Percentiles rank a stretch among this genome's conserved stretches.
Conservation (phyloP, 129 eudicot species). For the Lactuca sativa region DNA sequence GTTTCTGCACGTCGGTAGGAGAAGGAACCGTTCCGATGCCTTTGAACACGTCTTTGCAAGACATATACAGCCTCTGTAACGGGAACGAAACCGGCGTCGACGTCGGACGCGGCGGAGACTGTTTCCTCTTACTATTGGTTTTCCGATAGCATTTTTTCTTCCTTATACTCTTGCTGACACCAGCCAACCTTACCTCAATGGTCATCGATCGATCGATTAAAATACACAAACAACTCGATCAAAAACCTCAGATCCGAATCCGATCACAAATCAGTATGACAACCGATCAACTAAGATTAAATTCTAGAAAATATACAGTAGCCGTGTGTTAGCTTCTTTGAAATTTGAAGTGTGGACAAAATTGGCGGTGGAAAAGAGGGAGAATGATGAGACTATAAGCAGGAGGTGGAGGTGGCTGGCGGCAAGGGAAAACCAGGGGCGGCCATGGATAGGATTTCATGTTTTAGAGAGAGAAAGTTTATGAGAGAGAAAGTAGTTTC, state of each 20-base stretch:
- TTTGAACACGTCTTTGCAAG: constrained; percentile 52
- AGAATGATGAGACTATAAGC: constrained; percentile 21
- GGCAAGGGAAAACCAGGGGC: constrained; percentile 44
- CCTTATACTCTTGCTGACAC: constrained; percentile 37
- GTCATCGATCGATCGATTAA: constrained; percentile 28
- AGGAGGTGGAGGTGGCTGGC: constrained; percentile 5
- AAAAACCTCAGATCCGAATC: constrained; percentile 23
- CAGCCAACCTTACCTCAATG: constrained; percentile 39
- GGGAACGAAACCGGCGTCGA: constrained; percentile 23
- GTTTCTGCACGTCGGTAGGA: constrained; percentile 43
- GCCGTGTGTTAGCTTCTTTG: constrained; percentile 3
- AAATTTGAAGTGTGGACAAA: constrained; percentile 10
- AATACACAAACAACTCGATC: not conserved
- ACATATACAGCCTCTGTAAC: constrained; percentile 53
- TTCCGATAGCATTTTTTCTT: constrained; percentile 47
- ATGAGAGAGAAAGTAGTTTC: constrained; percentile 28
- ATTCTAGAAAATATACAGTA: not conserved
- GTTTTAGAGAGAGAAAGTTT: constrained; percentile 23
- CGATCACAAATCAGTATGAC: not conserved
- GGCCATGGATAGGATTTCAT: constrained; percentile 27
- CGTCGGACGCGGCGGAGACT: constrained; percentile 16
- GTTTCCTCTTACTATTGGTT: constrained; percentile 13
- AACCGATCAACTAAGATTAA: not conserved
- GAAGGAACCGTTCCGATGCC: constrained; percentile 69
- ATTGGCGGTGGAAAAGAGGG: constrained; percentile 19